Evolutionary conservation across 2,329 filamentous ascomycete genomes (phyloP).

Genomic region (Clonostachys rhizophaga): DNA sequence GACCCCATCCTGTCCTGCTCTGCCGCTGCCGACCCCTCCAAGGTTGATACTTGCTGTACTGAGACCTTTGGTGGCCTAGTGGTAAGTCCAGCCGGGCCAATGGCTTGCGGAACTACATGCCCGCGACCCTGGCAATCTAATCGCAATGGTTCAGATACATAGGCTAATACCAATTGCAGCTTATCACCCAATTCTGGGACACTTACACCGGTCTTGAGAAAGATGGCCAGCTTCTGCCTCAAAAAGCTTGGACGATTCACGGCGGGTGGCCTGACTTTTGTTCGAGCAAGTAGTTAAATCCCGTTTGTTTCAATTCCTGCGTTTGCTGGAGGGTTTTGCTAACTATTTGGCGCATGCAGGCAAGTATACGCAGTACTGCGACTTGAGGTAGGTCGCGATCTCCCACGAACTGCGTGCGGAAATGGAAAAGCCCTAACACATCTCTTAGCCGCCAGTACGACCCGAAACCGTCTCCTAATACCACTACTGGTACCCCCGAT

Average conservation of each 20-base stretch:
- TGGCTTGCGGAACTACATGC: neutral
- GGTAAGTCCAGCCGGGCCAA: slow-evolving; percentile 13
- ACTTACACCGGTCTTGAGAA: slow-evolving; percentile 57
- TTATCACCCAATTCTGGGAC: slow-evolving; percentile 61
- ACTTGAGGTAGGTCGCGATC: slow-evolving; percentile 29
- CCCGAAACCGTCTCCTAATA: slow-evolving; percentile 56
- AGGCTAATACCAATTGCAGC: slow-evolving; percentile 10
- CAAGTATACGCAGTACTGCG: slow-evolving; percentile 64
- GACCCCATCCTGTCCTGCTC: slow-evolving; percentile 42
- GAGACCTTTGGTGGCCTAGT: slow-evolving; percentile 62
- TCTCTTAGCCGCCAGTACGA: slow-evolving; percentile 51
- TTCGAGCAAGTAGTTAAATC: slow-evolving; percentile 20
- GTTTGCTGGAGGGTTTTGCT: too few species aligned
- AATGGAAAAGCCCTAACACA: too few species aligned
- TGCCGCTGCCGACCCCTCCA: slow-evolving; percentile 28
- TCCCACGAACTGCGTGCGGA: too few species aligned
- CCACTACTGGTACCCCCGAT: slow-evolving; percentile 49
- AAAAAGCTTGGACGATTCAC: slow-evolving; percentile 53
- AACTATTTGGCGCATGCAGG: slow-evolving; percentile 27
- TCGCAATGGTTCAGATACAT: neutral
- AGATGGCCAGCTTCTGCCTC: slow-evolving; percentile 52
- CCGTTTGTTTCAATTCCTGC: too few species aligned
- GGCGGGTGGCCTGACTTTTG: slow-evolving; percentile 53
- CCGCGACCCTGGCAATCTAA: neutral
- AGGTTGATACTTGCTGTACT: slow-evolving; percentile 57